phyloP scores from a whole-genome alignment of 2,329 filamentous ascomycete species.

The Botrytis fabae region DNA sequence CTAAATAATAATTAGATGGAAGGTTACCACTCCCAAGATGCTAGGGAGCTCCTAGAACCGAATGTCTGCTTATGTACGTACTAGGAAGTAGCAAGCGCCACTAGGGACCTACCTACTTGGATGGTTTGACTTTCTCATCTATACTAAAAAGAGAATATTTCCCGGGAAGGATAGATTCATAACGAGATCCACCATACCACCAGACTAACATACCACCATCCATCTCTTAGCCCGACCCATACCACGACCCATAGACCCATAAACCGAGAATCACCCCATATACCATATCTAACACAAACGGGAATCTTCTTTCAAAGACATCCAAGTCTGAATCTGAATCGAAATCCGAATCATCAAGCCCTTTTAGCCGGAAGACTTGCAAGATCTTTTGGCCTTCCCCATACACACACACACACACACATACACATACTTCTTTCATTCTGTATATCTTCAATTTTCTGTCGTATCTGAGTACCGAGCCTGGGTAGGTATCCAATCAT shows the following conservation, averaged over 20 bases:
- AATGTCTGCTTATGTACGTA: background rate
- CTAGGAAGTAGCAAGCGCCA: background rate
- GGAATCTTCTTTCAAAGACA: background rate
- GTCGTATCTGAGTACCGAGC: background rate
- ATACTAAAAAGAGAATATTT: background rate
- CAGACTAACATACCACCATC: background rate
- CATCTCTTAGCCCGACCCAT: background rate
- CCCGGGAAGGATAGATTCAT: background rate
- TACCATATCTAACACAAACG: background rate
- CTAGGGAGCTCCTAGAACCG: background rate
- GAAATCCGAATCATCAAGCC: background rate
- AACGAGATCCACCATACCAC: background rate
- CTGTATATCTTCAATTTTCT: background rate
- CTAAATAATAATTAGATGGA: background rate
- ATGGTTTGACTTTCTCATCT: background rate
- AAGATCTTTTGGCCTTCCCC: background rate
- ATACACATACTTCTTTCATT: background rate
- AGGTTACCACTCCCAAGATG: background rate
- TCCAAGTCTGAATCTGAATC: background rate
- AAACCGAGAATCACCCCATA: conserved; percentile 15
- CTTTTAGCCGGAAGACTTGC: background rate
- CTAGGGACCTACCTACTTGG: background rate
- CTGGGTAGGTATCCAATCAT: background rate
- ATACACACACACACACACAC: background rate
- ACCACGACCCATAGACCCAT: background rate